phyloP scores from a whole-genome alignment of 108 stramenopile genomes.

The Bacterosira constricta region DNA sequence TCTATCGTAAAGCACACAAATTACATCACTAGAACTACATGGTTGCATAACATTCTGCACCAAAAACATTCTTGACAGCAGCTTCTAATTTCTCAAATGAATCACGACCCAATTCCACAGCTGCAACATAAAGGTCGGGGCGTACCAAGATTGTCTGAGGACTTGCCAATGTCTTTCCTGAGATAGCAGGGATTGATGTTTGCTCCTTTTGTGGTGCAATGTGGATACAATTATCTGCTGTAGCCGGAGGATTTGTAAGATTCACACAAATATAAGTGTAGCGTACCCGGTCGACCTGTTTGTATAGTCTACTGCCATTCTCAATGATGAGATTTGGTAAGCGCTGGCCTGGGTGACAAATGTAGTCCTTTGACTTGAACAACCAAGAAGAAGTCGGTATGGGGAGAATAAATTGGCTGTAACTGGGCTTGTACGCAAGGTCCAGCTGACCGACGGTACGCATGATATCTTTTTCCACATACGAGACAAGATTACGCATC shows the following conservation, averaged over 20 bases:
- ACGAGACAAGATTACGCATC: background rate
- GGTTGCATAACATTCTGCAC: too few relatives aligned
- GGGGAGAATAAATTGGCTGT: background rate
- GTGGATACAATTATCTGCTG: background rate
- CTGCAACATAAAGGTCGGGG: constrained; percentile 9
- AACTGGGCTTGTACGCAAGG: background rate
- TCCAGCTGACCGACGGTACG: constrained; percentile 8
- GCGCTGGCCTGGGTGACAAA: constrained; percentile 3
- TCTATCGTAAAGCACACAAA: too few relatives aligned
- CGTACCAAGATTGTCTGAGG: constrained; percentile 7
- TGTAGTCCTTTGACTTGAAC: background rate
- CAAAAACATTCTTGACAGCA: too few relatives aligned
- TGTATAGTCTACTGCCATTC: background rate
- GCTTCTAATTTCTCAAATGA: too few relatives aligned
- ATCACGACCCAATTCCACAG: too few relatives aligned
- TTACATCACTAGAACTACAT: too few relatives aligned
- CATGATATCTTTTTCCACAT: background rate
- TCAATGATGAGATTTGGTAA: background rate
- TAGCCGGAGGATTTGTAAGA: background rate
- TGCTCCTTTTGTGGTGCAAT: background rate
- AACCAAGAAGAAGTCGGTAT: too few relatives aligned
- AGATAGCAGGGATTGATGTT: background rate
- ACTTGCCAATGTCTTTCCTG: background rate
- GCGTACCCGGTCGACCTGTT: background rate
- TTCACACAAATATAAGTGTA: constrained; percentile 3